Conservation (phyloP, 257 asterid genomes). For the Mitragyna speciosa region DNA sequence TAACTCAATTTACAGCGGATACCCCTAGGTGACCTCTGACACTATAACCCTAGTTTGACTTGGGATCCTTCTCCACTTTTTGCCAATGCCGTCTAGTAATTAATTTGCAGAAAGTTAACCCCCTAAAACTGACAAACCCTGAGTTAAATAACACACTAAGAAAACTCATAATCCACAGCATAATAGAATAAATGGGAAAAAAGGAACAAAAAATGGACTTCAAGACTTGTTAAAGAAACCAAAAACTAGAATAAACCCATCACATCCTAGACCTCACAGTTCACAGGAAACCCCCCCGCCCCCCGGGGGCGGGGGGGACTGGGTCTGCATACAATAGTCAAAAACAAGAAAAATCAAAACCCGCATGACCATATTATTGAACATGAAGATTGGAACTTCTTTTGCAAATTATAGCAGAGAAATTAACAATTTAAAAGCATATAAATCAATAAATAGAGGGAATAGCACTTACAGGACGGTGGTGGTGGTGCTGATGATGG, state of each 20-base stretch:
- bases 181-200: neutral
- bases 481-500: neutral
- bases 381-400: neutral
- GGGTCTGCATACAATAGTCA: neutral
- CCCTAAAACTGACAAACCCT: neutral
- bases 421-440: neutral
- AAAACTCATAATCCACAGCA: neutral
- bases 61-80: neutral
- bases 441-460: neutral
- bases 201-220: neutral
- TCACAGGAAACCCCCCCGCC: too few relatives aligned
- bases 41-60: neutral
- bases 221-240: neutral
- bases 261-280: neutral
- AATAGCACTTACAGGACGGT: slow-evolving; percentile 40
- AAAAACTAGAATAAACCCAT: neutral
- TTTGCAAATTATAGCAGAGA: neutral
- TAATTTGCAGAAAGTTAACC: neutral
- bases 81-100: neutral
- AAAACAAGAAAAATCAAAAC: neutral
- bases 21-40: neutral
- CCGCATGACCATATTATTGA: neutral
- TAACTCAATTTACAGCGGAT: too few relatives aligned
- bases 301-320: neutral
- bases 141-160: neutral